Evolutionary conservation across 768 basidiomycete species (phyloP).

Genomic region (Agaricus subrufescens): DNA sequence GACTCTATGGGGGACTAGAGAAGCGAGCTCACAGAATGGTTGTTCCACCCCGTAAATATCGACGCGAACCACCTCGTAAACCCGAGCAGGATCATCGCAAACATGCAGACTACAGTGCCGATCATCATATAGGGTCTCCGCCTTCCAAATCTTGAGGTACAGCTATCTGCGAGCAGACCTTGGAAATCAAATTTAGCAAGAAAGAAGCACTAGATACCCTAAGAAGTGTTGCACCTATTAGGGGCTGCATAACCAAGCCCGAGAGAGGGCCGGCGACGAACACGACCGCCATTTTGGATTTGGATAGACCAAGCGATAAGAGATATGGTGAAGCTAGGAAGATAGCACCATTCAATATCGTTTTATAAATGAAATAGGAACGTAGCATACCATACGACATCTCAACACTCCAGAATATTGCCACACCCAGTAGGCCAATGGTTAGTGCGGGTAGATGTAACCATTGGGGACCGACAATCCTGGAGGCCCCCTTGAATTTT

Average conservation of each 20-base stretch:
- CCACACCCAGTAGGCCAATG: constrained; percentile 76
- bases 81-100: constrained; percentile 78
- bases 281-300: constrained; percentile 83
- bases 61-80: constrained; percentile 71
- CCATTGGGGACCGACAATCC: constrained; percentile 66
- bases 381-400: constrained; percentile 74
- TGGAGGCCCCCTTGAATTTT: constrained; percentile 47
- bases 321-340: constrained; percentile 75
- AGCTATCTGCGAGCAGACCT: constrained; percentile 76
- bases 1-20: not conserved
- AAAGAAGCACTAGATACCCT: not conserved
- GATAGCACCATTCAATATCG: not conserved
- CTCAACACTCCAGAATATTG: constrained; percentile 91
- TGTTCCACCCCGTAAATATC: constrained; percentile 32
- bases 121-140: constrained; percentile 82
- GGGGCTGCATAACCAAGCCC: constrained; percentile 86
- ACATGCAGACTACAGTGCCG: constrained; percentile 59
- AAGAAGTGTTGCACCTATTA: constrained; percentile 57
- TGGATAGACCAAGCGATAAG: constrained; percentile 81
- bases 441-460: constrained; percentile 66
- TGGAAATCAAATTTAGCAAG: constrained; percentile 21
- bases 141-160: constrained; percentile 77
- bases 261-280: constrained; percentile 91
- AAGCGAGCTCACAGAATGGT: constrained; percentile 21
- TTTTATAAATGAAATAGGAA: constrained; percentile 7